A percentile compares a stretch with the other conserved stretches of the same genome.
Conservation (phyloP, 257 asterid genomes). For the Solanum chaucha region DNA sequence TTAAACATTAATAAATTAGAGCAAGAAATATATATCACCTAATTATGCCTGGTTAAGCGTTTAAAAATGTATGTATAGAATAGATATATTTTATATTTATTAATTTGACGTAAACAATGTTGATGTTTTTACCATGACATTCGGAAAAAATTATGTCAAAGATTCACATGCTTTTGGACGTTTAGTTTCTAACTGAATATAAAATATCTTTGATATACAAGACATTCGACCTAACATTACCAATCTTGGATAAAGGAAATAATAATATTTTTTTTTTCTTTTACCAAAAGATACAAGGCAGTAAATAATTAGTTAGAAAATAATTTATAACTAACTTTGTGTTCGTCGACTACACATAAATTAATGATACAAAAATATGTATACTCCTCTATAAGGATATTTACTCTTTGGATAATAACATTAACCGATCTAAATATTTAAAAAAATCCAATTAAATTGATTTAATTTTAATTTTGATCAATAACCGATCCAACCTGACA, state of each 20-base stretch:
- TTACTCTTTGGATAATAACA: no score
- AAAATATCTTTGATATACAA: not conserved
- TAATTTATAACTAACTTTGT: not conserved
- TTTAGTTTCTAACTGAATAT: not conserved
- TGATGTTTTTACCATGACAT: not conserved
- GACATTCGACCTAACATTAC: not conserved
- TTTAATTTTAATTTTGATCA: not conserved
- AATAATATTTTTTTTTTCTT: not conserved
- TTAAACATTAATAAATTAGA: no score
- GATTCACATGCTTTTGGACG: not conserved
- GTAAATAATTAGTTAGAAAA: not conserved
- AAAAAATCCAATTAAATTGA: no score
- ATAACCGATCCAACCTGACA: no score
- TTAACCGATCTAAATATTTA: no score
- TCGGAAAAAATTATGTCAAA: not conserved
- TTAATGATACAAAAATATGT: not conserved
- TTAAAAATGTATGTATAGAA: not conserved
- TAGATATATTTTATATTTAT: not conserved
- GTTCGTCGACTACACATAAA: not conserved
- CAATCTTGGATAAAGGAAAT: not conserved
- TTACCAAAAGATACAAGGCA: not conserved
- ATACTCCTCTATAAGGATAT: no score
- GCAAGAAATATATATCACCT: no score
- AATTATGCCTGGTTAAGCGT: not conserved
- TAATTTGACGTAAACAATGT: not conserved